Evolutionary conservation across 129 eudicot species (phyloP), one percentile per base, ranked within the genome.

Genomic region (Flaveria brownii): DNA sequence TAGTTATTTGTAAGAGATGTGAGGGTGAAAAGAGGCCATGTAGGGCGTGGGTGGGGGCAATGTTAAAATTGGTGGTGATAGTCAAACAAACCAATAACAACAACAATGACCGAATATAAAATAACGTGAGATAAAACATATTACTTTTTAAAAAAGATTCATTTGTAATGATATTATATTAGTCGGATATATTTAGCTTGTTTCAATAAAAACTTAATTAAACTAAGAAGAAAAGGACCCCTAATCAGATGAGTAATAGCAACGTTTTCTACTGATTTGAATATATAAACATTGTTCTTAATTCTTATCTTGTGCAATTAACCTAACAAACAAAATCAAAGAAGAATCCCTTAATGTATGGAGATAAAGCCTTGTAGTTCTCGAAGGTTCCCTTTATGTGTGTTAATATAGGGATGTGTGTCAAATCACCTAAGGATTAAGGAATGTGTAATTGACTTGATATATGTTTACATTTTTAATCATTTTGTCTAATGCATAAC

Each of bases 351-450:
- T 63, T 2, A 28, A 14, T 14, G 45, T 15, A 33, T 63, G 33
- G 69, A 63, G 69, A 63, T 63, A 46, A 63, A 63, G 69, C 69
- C 69, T 30, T 63, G 45, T 15, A 49, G 17, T 49, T 63, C 22
- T 63, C 69, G 41, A 36, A 36, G 6, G 41, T 36, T 36, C 41
- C 41, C 41, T 11, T 17, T 55, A 55, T 55, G 20, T 18, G 62
- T 55, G 26, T 55, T 55, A 14, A 13, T 26, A 62, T 63, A 63
- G 69, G 43, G 22, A 63, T 63, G 22, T 63, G 69, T 30, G 69
- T 63, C 7, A 28, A 20, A 63, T 63, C 69, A 63, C 45, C 69
- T 63, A 63, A 30, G 69, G 18, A 30, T 63, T 30, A 63, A 63
- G 69, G 69, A 14, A 63, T 63, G 45, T 63, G 45, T 33, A 63